phyloP scores from a whole-genome alignment of 345 rosid species.

The Cochlearia excelsa region DNA sequence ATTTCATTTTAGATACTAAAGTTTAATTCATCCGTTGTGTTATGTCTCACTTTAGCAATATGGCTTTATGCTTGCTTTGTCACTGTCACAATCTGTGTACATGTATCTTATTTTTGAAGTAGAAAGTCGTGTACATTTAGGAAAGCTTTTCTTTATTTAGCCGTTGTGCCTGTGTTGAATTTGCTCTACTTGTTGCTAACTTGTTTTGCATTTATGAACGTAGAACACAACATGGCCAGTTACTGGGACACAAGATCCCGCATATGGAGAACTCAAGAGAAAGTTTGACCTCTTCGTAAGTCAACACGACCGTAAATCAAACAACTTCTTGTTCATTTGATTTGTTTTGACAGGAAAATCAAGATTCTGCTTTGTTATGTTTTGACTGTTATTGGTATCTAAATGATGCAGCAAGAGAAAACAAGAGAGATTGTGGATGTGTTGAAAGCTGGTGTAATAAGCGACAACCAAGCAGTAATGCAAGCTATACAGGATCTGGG shows the following conservation, averaged over 20 bases:
- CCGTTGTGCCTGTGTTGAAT: constrained; percentile 2
- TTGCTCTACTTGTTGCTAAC: constrained; percentile 12
- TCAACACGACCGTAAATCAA: neutral
- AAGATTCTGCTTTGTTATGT: constrained; percentile 1
- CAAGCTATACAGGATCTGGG: constrained; percentile 63
- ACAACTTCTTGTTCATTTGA: neutral
- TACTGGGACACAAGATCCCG: constrained; percentile 32
- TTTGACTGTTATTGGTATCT: constrained; percentile 6
- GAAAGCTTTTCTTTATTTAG: neutral
- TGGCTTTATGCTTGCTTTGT: constrained; percentile 4
- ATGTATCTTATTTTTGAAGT: neutral
- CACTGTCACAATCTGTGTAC: neutral
- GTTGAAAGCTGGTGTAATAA: constrained; percentile 45
- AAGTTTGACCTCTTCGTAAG: constrained; percentile 66
- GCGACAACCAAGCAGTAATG: constrained; percentile 36
- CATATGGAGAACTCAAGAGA: constrained; percentile 50
- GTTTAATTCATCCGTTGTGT: constrained; percentile 15
- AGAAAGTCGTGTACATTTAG: neutral
- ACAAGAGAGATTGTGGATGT: constrained; percentile 45
- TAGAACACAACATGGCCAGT: constrained; percentile 19
- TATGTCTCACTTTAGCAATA: constrained; percentile 6
- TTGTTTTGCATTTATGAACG: constrained; percentile 3
- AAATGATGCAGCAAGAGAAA: constrained; percentile 54
- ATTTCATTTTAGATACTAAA: constrained; percentile 16
- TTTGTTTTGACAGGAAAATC: neutral